Evolutionary conservation across 257 asterid species (phyloP), one percentile per base, ranked within the genome.

Genomic region (Knoxia roxburghii): DNA sequence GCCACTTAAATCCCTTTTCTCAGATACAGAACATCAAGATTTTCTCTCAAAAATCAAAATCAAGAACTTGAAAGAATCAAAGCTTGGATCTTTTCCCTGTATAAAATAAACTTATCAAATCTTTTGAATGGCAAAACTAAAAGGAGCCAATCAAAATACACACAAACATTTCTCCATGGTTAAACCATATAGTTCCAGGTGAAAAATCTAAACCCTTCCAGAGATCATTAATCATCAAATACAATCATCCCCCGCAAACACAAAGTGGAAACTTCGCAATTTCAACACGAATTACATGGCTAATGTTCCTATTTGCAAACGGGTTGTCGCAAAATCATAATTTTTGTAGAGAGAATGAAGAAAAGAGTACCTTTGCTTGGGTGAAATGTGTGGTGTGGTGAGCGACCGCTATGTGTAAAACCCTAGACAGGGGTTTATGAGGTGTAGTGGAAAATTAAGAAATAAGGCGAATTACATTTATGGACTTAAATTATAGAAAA

Each of bases 361-460:
- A 61, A 18, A 15, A n/a, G 30, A 55, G 32, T 57, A 72, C 72
- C 76, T 72, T 52, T 53, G 30, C n/a, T n/a, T n/a, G n/a, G n/a
- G n/a, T n/a, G n/a, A n/a, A n/a, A n/a, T n/a, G n/a, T n/a, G n/a
- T n/a, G n/a, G n/a, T n/a, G n/a, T n/a, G n/a, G n/a, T n/a, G n/a
- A n/a, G n/a, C n/a, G n/a, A n/a, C n/a, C 60, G 58, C 21, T 15
- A 33, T 8, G 71, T 24, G 51, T 56, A 65, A 65, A 72, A 65
- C 76, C 76, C 68, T 65, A 65, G 72, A 20, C 1, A 33, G 72
- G 67, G 72, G 54, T 8, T 57, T 57, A 27, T 41, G 20, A 49
- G 13, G 41, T n/a, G n/a, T n/a, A n/a, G n/a, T n/a, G n/a, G n/a
- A n/a, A n/a, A n/a, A n/a, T n/a, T n/a, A n/a, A n/a, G n/a, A n/a